Base-by-base conservation (phyloP, 345 rosid genomes). In the Salix exigua region DNA sequence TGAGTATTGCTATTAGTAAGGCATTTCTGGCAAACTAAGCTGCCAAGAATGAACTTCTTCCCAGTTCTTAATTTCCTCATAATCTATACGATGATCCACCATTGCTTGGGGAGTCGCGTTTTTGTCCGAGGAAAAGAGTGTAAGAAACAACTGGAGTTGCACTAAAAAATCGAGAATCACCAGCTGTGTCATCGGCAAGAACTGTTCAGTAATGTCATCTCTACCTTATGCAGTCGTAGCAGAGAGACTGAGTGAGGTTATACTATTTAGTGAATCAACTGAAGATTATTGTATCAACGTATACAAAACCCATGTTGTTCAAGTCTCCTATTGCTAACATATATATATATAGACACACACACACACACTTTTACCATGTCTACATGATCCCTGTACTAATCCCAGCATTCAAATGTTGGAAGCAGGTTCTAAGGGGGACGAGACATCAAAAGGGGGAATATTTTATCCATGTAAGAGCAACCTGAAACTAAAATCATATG, bases 401-500 rank as follows among this genome's bases (percentile, higher is more conserved):
- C 44, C 44, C 46, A 10, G 46, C 13, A 2, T 31, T 23, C 67
- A 5, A 28, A 4, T 5, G 37, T 25, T 38, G 12, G 12, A 26
- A n/a, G 66, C 50, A 58, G 67, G 16, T 58, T 13, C 17, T 61
- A 18, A 25, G 9, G 13, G 13, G 75, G 33, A 26, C 10, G 25
- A 62, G 6, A 42, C 5, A 26, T 40, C 11, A 28, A 26, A 42
- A 28, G 3, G 14, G 30, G 40, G 3, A 21, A 6, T 31, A 31
- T 38, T 46, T 79, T 67, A 75, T 53, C 50, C 53, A 46, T 78
- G 66, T 50, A 82, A 30, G 21, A 82, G 81, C 72, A 77, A 44
- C 65, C 79, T 74, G 75, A 92, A 96, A 53, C 90, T 89, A 85
- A 96, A 93, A 77, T 93, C 96, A 69, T 96, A 96, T 6, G 98